phyloP scores from a whole-genome alignment of 305 asterid species.

The Plantago rigida region DNA sequence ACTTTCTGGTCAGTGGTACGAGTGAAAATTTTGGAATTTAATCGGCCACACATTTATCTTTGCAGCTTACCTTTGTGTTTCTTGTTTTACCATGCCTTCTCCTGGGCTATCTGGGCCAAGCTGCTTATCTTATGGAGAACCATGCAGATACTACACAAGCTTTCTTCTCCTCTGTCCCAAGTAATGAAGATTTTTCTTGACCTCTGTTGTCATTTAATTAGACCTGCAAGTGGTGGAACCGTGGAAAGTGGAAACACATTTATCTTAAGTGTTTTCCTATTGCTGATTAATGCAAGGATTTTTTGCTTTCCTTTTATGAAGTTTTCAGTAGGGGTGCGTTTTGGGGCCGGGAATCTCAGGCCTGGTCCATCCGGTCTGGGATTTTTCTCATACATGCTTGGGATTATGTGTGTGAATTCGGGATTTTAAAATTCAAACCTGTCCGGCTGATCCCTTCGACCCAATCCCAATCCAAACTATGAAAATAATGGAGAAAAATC shows the following conservation, averaged over 20 bases:
- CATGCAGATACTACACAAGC: constrained; percentile 96
- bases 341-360: too few relatives aligned
- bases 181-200: constrained; percentile 39
- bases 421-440: too few relatives aligned
- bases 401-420: too few relatives aligned
- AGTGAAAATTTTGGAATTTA: not conserved
- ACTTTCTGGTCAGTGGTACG: constrained; percentile 1
- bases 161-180: constrained; percentile 90
- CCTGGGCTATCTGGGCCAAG: constrained; percentile 99
- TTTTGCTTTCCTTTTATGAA: too few relatives aligned
- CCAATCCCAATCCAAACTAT: too few relatives aligned
- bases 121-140: constrained; percentile 96
- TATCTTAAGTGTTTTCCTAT: not conserved
- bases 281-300: too few relatives aligned
- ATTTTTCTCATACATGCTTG: too few relatives aligned
- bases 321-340: too few relatives aligned
- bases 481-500: too few relatives aligned
- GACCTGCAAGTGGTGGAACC: constrained; percentile 18
- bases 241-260: constrained; percentile 12
- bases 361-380: too few relatives aligned
- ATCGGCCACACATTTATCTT: constrained; percentile 18
- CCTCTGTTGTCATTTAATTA: not conserved
- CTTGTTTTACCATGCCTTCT: constrained; percentile 97
- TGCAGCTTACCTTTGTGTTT: constrained; percentile 85
- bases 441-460: too few relatives aligned